A percentile compares a stretch with the other conserved stretches of the same genome.
phyloP scores from a whole-genome alignment of 2,329 filamentous ascomycete species.

The Colletotrichum sp. region DNA sequence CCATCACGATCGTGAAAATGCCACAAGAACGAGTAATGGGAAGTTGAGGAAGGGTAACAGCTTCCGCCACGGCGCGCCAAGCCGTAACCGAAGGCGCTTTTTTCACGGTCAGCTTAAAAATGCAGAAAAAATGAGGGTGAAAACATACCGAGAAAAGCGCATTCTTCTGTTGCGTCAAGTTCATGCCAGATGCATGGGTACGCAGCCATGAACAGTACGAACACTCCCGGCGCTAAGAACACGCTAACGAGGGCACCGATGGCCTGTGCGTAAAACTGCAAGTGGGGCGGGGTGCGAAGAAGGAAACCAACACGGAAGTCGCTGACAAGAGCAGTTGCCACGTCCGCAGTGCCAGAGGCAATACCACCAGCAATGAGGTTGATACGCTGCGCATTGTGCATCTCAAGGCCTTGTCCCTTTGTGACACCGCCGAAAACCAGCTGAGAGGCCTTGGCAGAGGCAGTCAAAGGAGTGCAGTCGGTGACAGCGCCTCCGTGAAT shows the following conservation, averaged over 20 bases:
- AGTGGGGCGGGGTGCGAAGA: slow-evolving; percentile 66
- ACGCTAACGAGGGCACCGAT: slow-evolving; percentile 68
- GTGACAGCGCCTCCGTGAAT: slow-evolving; percentile 59
- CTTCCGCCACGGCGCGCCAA: slow-evolving; percentile 69
- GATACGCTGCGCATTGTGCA: slow-evolving; percentile 60
- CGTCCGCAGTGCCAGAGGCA: slow-evolving; percentile 60
- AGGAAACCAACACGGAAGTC: slow-evolving; percentile 75
- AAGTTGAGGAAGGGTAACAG: slow-evolving; percentile 60
- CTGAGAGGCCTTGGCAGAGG: slow-evolving; percentile 72
- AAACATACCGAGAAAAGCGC: slow-evolving; percentile 52
- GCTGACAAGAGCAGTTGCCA: slow-evolving; percentile 57
- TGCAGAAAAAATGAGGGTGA: neutral
- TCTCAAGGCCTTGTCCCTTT: slow-evolving; percentile 52
- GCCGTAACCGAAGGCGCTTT: slow-evolving; percentile 64
- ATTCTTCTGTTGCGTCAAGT: slow-evolving; percentile 43
- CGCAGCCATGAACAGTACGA: slow-evolving; percentile 70
- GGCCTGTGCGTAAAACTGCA: slow-evolving; percentile 71
- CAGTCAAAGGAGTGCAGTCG: slow-evolving; percentile 65
- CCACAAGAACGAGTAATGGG: slow-evolving; percentile 60
- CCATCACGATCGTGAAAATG: slow-evolving; percentile 62
- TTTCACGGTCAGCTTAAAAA: neutral
- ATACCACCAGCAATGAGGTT: slow-evolving; percentile 69
- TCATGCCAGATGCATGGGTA: slow-evolving; percentile 70
- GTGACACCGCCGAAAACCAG: slow-evolving; percentile 72
- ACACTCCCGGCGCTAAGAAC: slow-evolving; percentile 70